These are phyloP conservation scores for Abrus precatorius DNA, from an alignment of 306 rosid species.

Conservation along the genomic window DNA sequence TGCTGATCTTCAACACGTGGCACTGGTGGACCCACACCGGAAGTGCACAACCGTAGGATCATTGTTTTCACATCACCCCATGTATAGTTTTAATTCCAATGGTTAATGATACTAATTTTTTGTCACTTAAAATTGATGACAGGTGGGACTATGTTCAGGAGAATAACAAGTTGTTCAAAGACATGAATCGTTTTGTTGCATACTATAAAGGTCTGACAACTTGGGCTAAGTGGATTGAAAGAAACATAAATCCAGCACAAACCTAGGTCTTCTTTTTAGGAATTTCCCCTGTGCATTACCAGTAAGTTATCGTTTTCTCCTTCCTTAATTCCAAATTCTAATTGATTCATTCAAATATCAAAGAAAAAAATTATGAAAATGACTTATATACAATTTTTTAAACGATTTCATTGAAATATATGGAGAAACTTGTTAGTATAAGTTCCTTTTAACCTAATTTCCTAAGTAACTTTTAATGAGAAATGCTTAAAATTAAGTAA, in stretches of 20 bases:
- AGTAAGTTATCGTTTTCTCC: constrained; percentile 56
- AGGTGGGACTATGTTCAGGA: constrained; percentile 84
- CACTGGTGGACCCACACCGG: constrained; percentile 99
- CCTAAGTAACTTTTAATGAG: no score
- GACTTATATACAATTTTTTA: background rate
- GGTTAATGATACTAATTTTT: background rate
- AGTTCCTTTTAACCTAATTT: no score
- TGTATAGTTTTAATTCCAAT: background rate
- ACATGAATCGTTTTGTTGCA: constrained; percentile 82
- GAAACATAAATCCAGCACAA: constrained; percentile 67
- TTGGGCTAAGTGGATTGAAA: constrained; percentile 88
- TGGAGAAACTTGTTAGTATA: background rate
- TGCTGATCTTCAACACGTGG: constrained; percentile 87
- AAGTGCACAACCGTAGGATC: constrained; percentile 79
- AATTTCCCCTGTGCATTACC: constrained; percentile 89
- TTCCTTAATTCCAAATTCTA: background rate
- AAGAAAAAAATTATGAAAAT: background rate
- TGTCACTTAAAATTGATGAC: constrained; percentile 8
- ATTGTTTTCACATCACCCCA: background rate
- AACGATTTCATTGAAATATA: background rate
- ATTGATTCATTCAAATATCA: background rate
- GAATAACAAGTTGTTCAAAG: constrained; percentile 66
- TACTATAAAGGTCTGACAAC: constrained; percentile 86
- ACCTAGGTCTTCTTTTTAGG: constrained; percentile 93
- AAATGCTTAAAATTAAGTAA: no score